phyloP scores from a whole-genome alignment of 768 basidiomycete genomes.

The Holtermanniella nyarrowii region DNA sequence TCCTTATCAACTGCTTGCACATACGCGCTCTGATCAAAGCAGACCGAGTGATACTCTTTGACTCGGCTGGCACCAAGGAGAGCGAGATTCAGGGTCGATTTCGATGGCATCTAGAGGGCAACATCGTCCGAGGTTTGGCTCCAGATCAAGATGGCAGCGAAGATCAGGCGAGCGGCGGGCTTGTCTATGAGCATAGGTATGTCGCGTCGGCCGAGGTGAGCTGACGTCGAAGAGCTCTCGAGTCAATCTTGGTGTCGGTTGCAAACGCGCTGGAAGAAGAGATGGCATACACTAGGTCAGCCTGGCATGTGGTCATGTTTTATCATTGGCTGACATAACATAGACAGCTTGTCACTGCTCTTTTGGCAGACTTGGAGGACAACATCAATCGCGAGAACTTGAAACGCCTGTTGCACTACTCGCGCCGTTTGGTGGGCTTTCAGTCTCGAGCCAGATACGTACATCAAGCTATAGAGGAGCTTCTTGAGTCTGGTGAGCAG shows the following conservation, averaged over 20 bases:
- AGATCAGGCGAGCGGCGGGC: slow-evolving; percentile 18
- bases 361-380: slow-evolving; percentile 86
- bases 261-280: slow-evolving; percentile 89
- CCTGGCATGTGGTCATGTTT: not conserved
- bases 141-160: slow-evolving; percentile 14
- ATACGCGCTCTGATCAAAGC: slow-evolving; percentile 91
- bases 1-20: slow-evolving; percentile 89
- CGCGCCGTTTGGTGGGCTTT: slow-evolving; percentile 73
- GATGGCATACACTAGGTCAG: slow-evolving; percentile 68
- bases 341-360: slow-evolving; percentile 71
- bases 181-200: slow-evolving; percentile 38
- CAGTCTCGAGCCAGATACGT: slow-evolving; percentile 87
- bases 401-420: slow-evolving; percentile 82
- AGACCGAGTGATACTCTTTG: slow-evolving; percentile 81
- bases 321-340: not conserved
- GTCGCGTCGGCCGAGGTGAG: slow-evolving; percentile 3
- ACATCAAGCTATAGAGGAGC: slow-evolving; percentile 79
- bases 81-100: slow-evolving; percentile 25
- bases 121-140: slow-evolving; percentile 24
- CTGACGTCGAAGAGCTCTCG: slow-evolving; percentile 59
- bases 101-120: slow-evolving; percentile 32
- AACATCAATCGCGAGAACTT: slow-evolving; percentile 93
- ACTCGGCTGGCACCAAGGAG: slow-evolving; percentile 64
- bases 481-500: slow-evolving; percentile 68
- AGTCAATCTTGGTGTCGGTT: slow-evolving; percentile 84